phyloP scores from a whole-genome alignment of 345 rosid species.

The Carallia pectinifolia region DNA sequence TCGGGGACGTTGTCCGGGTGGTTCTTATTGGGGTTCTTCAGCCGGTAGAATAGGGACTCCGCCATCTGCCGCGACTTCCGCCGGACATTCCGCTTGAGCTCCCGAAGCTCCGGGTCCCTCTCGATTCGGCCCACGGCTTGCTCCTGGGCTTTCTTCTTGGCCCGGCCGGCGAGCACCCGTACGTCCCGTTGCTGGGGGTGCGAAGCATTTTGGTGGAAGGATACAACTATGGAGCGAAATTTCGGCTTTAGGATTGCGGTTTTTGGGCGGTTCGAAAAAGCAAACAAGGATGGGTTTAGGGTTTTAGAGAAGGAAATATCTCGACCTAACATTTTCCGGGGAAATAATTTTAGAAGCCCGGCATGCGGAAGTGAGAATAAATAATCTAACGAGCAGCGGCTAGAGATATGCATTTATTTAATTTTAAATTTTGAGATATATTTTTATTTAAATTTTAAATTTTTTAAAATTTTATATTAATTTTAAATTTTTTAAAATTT shows the following conservation, averaged over 20 bases:
- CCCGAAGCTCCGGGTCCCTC: constrained; percentile 46
- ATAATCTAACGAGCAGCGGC: too few species aligned
- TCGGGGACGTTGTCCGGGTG: constrained; percentile 81
- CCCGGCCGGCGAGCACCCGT: constrained; percentile 72
- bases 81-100: constrained; percentile 44
- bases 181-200: constrained; percentile 35
- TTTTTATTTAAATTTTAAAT: too few species aligned
- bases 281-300: constrained; percentile 51
- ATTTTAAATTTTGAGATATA: too few species aligned
- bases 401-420: too few species aligned
- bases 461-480: too few species aligned
- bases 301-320: constrained; percentile 66
- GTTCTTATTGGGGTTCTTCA: constrained; percentile 54
- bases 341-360: too few species aligned
- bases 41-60: constrained; percentile 64
- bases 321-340: constrained; percentile 36
- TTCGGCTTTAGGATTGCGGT: constrained; percentile 21
- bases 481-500: too few species aligned
- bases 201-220: constrained; percentile 20
- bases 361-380: too few species aligned
- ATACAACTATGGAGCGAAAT: constrained; percentile 12
- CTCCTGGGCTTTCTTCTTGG: constrained; percentile 77
- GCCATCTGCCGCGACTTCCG: constrained; percentile 43
- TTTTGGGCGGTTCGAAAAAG: constrained; percentile 24
- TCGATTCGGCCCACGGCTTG: constrained; percentile 56